Evolutionary conservation across 1,284 basidiomycete genomes (phyloP).

Genomic region (Fomitopsis schrenkii): DNA sequence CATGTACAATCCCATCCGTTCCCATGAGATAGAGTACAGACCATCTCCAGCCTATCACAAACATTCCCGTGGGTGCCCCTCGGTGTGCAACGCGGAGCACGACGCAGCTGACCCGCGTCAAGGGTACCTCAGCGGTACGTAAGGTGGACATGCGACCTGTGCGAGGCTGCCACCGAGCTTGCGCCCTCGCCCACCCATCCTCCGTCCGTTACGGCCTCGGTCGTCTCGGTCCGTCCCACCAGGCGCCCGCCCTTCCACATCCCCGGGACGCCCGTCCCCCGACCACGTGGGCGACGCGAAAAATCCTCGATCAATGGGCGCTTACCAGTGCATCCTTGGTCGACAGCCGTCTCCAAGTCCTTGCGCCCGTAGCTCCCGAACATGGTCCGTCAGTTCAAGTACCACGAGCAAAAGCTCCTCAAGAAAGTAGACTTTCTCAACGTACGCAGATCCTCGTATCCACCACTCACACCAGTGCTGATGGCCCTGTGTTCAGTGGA

Average conservation of each 20-base stretch:
- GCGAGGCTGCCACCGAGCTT: not conserved
- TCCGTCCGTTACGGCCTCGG: not conserved
- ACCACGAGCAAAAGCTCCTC: constrained; percentile 91
- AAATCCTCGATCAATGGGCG: not conserved
- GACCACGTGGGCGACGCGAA: not conserved
- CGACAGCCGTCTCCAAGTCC: not conserved
- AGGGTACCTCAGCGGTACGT: not conserved
- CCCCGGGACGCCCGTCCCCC: not conserved
- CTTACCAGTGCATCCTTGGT: not conserved
- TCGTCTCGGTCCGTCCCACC: not conserved
- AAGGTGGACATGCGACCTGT: not conserved
- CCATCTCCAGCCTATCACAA: not conserved
- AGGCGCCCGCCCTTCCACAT: no score
- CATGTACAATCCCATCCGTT: not conserved
- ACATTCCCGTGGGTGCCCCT: not conserved
- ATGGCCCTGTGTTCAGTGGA: constrained; percentile 66
- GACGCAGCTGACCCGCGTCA: not conserved
- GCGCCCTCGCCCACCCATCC: not conserved
- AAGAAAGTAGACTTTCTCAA: constrained; percentile 95
- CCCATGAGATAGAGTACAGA: not conserved
- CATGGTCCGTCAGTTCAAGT: constrained; percentile 88
- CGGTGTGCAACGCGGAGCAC: not conserved
- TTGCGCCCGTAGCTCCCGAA: not conserved
- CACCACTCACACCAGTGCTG: not conserved
- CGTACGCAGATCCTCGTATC: constrained; percentile 37